These are phyloP conservation scores for Starmera pachycereana DNA, from an alignment of 805 yeast species.

Conservation along the genomic window DNA sequence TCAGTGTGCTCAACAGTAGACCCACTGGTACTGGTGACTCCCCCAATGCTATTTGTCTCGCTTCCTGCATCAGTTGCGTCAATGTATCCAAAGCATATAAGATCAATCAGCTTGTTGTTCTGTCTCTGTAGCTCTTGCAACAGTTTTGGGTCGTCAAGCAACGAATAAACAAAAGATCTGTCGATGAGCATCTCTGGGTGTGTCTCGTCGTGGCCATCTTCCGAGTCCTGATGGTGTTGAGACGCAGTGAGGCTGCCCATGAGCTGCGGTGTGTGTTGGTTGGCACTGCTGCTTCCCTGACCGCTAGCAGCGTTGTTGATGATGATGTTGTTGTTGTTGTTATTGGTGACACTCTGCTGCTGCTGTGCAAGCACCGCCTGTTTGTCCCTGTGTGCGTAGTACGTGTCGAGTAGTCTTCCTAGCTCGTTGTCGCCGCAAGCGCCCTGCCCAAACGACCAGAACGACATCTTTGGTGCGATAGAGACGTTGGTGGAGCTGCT, in stretches of 20 bases:
- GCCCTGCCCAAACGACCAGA: conserved; percentile 35
- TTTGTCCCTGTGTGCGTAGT: conserved; percentile 18
- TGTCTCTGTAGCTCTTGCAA: conserved; percentile 26
- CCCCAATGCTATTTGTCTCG: no score
- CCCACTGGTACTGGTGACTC: background rate
- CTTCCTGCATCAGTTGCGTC: conserved; percentile 8
- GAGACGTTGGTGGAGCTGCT: no score
- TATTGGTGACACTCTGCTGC: background rate
- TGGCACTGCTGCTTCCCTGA: background rate
- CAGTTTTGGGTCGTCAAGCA: conserved; percentile 28
- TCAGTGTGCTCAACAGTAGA: no score
- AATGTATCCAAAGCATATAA: conserved; percentile 37
- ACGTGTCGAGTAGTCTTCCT: conserved; percentile 30
- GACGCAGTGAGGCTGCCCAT: background rate
- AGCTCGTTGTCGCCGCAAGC: conserved; percentile 23
- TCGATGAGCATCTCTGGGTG: conserved; percentile 8
- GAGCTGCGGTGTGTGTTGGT: background rate
- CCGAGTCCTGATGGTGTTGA: background rate
- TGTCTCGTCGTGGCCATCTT: background rate
- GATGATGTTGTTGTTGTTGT: conserved; percentile 1
- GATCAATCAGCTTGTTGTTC: conserved; percentile 37
- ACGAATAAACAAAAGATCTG: conserved; percentile 23
- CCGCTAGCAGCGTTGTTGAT: conserved; percentile 2
- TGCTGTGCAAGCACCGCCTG: background rate
- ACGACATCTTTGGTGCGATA: conserved; percentile 22